Evolutionary conservation across 805 yeast genomes (phyloP).

Genomic region (Vanderwaltozyma polyspora): DNA sequence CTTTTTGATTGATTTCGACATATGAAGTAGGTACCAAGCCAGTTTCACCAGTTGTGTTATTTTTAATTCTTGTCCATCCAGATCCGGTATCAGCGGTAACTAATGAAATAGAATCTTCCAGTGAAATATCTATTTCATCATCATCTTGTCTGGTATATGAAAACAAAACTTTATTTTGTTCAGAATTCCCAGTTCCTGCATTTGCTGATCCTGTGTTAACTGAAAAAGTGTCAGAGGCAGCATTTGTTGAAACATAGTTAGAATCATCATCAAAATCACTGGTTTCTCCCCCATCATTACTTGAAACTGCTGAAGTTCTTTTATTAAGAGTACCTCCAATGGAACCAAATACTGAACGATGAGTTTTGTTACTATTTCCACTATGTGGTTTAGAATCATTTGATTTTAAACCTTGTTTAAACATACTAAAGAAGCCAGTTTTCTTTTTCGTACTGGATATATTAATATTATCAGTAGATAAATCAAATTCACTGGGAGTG

Average conservation of each 20-base stretch:
- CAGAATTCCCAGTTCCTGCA: constrained; percentile 4
- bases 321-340: background rate
- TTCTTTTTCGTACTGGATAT: constrained; percentile 41
- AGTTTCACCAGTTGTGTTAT: constrained; percentile 33
- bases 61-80: constrained; percentile 76
- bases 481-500: constrained; percentile 57
- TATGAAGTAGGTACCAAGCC: constrained; percentile 88
- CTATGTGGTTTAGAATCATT: constrained; percentile 2
- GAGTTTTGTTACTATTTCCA: background rate
- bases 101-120: constrained; percentile 52
- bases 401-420: constrained; percentile 16
- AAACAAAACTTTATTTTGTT: constrained; percentile 46
- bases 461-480: constrained; percentile 43
- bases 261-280: background rate
- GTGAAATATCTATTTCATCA: constrained; percentile 57
- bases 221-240: background rate
- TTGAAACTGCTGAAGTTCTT: constrained; percentile 1
- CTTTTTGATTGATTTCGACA: constrained; percentile 35
- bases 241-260: background rate
- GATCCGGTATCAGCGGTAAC: constrained; percentile 71
- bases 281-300: background rate
- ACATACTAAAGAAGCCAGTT: constrained; percentile 42
- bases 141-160: constrained; percentile 55
- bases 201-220: background rate
- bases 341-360: constrained; percentile 1